Percentiles rank a stretch among this genome's conserved stretches.
These are phyloP conservation scores for Bruguiera hainesii DNA, from an alignment of 441 rosid genomes.

Conservation along the genomic window DNA sequence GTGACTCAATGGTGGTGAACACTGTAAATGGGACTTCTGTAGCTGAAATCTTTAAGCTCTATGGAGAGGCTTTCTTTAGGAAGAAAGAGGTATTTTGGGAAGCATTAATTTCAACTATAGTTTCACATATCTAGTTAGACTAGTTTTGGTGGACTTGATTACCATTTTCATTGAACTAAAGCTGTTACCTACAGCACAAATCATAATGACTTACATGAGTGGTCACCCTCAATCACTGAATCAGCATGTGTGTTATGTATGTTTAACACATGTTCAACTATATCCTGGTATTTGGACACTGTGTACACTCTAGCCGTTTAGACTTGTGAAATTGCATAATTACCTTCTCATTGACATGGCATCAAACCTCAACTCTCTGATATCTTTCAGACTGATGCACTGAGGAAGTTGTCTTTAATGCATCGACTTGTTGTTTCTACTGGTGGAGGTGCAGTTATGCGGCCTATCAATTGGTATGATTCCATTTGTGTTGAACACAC, in stretches of 20 bases:
- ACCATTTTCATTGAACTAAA: neutral
- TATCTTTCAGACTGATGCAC: slow-evolving; percentile 54
- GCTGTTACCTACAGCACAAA: neutral
- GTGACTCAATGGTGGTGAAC: slow-evolving; percentile 70
- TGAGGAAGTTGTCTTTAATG: slow-evolving; percentile 50
- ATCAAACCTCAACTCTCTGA: slow-evolving; percentile 1
- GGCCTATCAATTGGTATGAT: slow-evolving; percentile 66
- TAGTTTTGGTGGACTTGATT: neutral
- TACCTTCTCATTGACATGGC: neutral
- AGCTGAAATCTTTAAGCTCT: slow-evolving; percentile 73
- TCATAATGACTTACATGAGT: neutral
- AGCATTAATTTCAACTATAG: neutral
- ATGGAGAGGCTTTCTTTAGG: slow-evolving; percentile 81
- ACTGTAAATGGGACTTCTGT: slow-evolving; percentile 57
- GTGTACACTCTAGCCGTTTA: neutral
- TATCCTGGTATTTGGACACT: neutral
- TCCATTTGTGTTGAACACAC: neutral
- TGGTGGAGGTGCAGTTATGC: slow-evolving; percentile 84
- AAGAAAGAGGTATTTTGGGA: slow-evolving; percentile 61
- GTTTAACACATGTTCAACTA: neutral
- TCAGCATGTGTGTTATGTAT: neutral
- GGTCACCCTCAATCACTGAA: neutral
- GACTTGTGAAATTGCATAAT: neutral
- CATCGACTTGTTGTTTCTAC: slow-evolving; percentile 77
- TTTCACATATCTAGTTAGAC: neutral